A percentile compares a stretch with the other conserved stretches of the same genome.
These are phyloP conservation scores for Chlamydomonas sp. DNA, from an alignment of 139 green algal species.

Conservation along the genomic window DNA sequence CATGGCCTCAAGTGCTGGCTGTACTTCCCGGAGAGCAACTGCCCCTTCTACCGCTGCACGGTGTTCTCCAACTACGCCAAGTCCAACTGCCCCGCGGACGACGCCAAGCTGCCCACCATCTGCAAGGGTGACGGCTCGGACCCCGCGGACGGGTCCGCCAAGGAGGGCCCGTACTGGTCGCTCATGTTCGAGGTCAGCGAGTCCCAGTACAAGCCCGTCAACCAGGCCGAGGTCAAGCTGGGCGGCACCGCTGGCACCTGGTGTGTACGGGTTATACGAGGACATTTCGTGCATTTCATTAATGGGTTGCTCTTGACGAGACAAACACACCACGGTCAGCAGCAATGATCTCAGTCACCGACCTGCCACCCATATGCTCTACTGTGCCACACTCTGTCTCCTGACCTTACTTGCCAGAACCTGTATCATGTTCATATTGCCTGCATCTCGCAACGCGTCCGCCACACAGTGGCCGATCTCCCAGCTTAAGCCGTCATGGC, in stretches of 20 bases:
- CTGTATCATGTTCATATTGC: no score
- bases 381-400: no score
- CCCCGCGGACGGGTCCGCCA: not conserved
- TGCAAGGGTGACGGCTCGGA: constrained; percentile 72
- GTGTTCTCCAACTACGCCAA: constrained; percentile 93
- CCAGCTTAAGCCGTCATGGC: no score
- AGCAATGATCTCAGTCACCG: no score
- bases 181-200: constrained; percentile 95
- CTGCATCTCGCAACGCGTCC: no score
- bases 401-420: no score
- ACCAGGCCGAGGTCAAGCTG: constrained; percentile 64
- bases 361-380: no score
- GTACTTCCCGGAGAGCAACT: constrained; percentile 92
- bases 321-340: no score
- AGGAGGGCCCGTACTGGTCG: constrained; percentile 87
- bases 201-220: constrained; percentile 81
- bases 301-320: no score
- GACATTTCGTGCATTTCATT: not conserved
- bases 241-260: constrained; percentile 63
- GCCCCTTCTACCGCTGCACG: constrained; percentile 92
- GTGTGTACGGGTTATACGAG: constrained; percentile 25
- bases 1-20: constrained; percentile 94
- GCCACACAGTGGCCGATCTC: no score
- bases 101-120: constrained; percentile 76
- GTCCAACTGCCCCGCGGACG: constrained; percentile 77